A percentile compares a stretch with the other conserved stretches of the same genome.
These are phyloP conservation scores for Russula olivacea DNA, from an alignment of 768 basidiomycete species.

Conservation along the genomic window DNA sequence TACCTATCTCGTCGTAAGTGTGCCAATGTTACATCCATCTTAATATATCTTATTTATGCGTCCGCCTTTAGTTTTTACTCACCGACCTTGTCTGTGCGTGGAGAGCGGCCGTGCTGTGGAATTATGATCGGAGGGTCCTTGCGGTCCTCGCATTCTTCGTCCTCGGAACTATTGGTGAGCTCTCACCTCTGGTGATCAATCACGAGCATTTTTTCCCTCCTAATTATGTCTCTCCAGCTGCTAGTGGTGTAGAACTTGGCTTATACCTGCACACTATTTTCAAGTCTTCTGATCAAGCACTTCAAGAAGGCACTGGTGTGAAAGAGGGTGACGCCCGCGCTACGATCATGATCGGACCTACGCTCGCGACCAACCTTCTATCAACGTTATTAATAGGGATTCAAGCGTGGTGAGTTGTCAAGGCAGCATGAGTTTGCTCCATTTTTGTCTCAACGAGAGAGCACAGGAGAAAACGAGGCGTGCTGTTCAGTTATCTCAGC, in stretches of 20 bases:
- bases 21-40: too few species aligned
- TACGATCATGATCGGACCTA: slow-evolving; percentile 12
- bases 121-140: slow-evolving; percentile 13
- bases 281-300: not conserved
- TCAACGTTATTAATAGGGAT: slow-evolving; percentile 14
- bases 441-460: not conserved
- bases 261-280: not conserved
- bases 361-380: slow-evolving; percentile 12
- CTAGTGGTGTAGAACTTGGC: slow-evolving; percentile 8
- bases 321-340: not conserved
- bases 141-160: slow-evolving; percentile 4
- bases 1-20: slow-evolving; percentile 4
- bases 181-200: not conserved
- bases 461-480: slow-evolving; percentile 8
- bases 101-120: slow-evolving; percentile 20
- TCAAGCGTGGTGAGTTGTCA: slow-evolving; percentile 11
- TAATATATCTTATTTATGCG: not conserved
- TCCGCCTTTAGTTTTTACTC: slow-evolving; percentile 6
- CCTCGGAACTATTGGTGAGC: slow-evolving; percentile 8
- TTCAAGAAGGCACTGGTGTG: not conserved
- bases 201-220: too few species aligned
- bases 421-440: not conserved
- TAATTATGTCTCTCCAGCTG: not conserved
- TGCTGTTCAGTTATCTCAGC: not conserved
- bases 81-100: slow-evolving; percentile 10